Conservation (phyloP, 2,329 filamentous ascomycete genomes). For the Cadophora sp. region DNA sequence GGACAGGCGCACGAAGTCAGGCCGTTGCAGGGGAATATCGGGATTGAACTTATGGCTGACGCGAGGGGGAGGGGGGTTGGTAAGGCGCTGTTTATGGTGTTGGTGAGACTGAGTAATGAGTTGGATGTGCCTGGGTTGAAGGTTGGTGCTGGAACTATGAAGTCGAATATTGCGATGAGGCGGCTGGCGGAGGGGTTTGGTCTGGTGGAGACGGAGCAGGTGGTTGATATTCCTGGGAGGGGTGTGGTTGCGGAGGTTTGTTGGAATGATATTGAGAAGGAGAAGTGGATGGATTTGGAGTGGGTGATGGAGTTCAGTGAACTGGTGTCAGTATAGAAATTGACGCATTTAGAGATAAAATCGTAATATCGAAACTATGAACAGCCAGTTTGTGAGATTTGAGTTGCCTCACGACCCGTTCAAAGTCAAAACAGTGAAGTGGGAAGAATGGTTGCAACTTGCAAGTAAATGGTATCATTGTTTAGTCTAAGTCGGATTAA, state of each 20-base stretch:
- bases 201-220: constrained; percentile 28
- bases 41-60: constrained; percentile 10
- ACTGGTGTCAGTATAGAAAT: not conserved
- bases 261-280: constrained; percentile 28
- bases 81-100: constrained; percentile 18
- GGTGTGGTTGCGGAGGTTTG: constrained; percentile 31
- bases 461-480: constrained; percentile 1
- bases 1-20: not conserved
- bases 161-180: constrained; percentile 30
- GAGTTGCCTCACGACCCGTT: too few relatives aligned
- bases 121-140: constrained; percentile 21
- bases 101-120: constrained; percentile 32
- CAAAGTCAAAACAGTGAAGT: too few relatives aligned
- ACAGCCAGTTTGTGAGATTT: too few relatives aligned
- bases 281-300: constrained; percentile 8
- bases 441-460: too few relatives aligned
- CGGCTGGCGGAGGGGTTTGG: constrained; percentile 29
- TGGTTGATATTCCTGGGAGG: constrained; percentile 26
- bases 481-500: not conserved
- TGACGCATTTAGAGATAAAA: not conserved
- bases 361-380: not conserved
- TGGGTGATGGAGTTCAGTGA: not conserved
- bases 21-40: constrained; percentile 20
- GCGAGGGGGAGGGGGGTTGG: constrained; percentile 26
- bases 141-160: constrained; percentile 30